Evolutionary conservation across 1,284 basidiomycete genomes (phyloP).

Genomic region (Fistulinella cinereoalba): DNA sequence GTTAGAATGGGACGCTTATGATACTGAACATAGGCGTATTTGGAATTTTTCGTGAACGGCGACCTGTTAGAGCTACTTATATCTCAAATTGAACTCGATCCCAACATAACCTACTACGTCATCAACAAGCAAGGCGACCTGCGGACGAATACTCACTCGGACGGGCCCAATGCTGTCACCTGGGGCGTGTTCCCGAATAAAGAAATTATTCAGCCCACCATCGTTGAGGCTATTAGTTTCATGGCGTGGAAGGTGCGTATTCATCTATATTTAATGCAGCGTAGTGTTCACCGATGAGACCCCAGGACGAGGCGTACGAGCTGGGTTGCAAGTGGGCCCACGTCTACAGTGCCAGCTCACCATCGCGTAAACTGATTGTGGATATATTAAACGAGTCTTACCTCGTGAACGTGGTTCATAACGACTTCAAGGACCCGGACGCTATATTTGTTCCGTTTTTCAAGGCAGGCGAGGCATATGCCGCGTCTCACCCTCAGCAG

Average conservation of each 20-base stretch:
- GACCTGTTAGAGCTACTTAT: constrained; percentile 74
- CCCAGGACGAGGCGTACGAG: constrained; percentile 93
- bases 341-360: constrained; percentile 79
- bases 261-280: neutral
- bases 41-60: constrained; percentile 92
- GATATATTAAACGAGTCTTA: constrained; percentile 79
- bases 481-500: constrained; percentile 37
- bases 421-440: constrained; percentile 85
- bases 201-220: constrained; percentile 97
- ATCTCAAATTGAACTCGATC: constrained; percentile 83
- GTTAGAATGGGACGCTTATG: neutral
- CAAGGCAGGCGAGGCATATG: constrained; percentile 64
- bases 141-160: constrained; percentile 87
- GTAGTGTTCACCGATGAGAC: constrained; percentile 1
- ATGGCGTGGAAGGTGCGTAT: constrained; percentile 87
- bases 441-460: constrained; percentile 89
- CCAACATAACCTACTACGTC: constrained; percentile 94
- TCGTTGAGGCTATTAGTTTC: constrained; percentile 96
- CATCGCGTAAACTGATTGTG: constrained; percentile 74
- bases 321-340: constrained; percentile 93
- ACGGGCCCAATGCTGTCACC: constrained; percentile 97
- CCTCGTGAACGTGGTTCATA: constrained; percentile 97
- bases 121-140: constrained; percentile 92
- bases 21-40: constrained; percentile 70
- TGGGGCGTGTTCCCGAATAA: constrained; percentile 99